Conservation (phyloP, 2,329 filamentous ascomycete genomes). For the Phaeoacremonium minimum region DNA sequence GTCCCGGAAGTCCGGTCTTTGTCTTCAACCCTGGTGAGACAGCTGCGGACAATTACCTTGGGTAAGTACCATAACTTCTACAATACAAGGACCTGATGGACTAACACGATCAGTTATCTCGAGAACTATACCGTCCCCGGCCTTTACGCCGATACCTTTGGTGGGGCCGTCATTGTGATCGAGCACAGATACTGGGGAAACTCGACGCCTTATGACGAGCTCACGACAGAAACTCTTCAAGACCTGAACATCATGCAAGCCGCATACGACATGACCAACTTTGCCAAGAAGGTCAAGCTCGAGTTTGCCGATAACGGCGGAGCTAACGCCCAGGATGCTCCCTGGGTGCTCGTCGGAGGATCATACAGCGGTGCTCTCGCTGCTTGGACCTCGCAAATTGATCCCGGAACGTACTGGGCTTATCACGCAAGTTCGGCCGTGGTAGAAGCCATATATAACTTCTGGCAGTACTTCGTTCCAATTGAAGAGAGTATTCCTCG, state of each 20-base stretch:
- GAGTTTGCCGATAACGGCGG: slow-evolving; percentile 23
- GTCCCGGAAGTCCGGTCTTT: slow-evolving; percentile 15
- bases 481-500: slow-evolving; percentile 14
- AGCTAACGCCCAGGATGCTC: slow-evolving; percentile 30
- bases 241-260: slow-evolving; percentile 19
- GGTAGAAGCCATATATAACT: slow-evolving; percentile 39
- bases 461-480: slow-evolving; percentile 45
- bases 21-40: slow-evolving; percentile 14
- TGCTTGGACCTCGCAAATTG: slow-evolving; percentile 40
- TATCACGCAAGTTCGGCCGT: slow-evolving; percentile 45
- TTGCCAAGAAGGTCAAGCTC: slow-evolving; percentile 33
- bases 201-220: slow-evolving; percentile 11
- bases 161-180: slow-evolving; percentile 13
- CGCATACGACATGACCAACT: slow-evolving; percentile 19
- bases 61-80: slow-evolving; percentile 12
- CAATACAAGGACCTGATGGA: slow-evolving; percentile 13
- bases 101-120: no score
- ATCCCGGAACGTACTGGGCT: slow-evolving; percentile 44
- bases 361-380: slow-evolving; percentile 46
- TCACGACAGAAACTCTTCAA: slow-evolving; percentile 14
- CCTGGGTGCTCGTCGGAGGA: slow-evolving; percentile 46
- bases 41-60: slow-evolving; percentile 7
- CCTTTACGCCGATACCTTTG: slow-evolving; percentile 6
- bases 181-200: slow-evolving; percentile 17
- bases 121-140: slow-evolving; percentile 30